Percentiles rank a stretch among this genome's conserved stretches.
These are phyloP conservation scores for Amesomyces nigricolor DNA, from an alignment of 2,329 filamentous ascomycete species.

Conservation along the genomic window DNA sequence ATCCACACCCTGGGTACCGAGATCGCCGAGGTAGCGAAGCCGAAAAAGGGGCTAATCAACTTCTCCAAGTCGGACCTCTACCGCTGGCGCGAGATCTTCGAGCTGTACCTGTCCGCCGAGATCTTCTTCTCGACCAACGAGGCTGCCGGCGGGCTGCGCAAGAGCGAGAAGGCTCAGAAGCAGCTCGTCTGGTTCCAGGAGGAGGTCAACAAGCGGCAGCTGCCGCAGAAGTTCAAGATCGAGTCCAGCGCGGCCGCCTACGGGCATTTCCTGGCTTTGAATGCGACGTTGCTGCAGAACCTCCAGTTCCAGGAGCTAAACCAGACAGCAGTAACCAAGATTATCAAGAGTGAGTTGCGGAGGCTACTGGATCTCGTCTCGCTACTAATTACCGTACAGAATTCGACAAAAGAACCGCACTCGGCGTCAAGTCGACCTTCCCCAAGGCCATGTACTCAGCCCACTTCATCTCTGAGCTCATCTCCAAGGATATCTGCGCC, in stretches of 20 bases:
- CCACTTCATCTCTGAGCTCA: constrained; percentile 57
- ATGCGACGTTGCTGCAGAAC: constrained; percentile 69
- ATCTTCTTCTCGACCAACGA: constrained; percentile 80
- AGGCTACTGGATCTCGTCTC: no score
- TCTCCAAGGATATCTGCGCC: constrained; percentile 71
- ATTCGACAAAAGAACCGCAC: constrained; percentile 78
- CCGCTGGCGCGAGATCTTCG: constrained; percentile 75
- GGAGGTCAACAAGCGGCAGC: constrained; percentile 55
- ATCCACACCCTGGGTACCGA: constrained; percentile 60
- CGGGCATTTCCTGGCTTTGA: constrained; percentile 64
- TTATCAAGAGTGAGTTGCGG: constrained; percentile 66
- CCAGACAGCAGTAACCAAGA: constrained; percentile 69
- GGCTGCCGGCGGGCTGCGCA: constrained; percentile 60
- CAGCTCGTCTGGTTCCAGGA: constrained; percentile 67
- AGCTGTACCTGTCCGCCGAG: constrained; percentile 71
- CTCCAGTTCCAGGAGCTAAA: constrained; percentile 84
- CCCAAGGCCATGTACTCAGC: constrained; percentile 53
- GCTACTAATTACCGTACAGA: constrained; percentile 40
- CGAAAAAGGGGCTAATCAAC: constrained; percentile 39
- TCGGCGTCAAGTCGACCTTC: constrained; percentile 61
- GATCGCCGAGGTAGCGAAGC: constrained; percentile 59
- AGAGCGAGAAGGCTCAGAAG: constrained; percentile 58
- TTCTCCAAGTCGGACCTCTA: constrained; percentile 62
- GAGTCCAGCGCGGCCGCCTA: constrained; percentile 60
- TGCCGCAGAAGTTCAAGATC: constrained; percentile 59